A percentile compares a stretch with the other conserved stretches of the same genome.
Conservation (phyloP, 805 yeast species). For the Pichia membranifaciens region DNA sequence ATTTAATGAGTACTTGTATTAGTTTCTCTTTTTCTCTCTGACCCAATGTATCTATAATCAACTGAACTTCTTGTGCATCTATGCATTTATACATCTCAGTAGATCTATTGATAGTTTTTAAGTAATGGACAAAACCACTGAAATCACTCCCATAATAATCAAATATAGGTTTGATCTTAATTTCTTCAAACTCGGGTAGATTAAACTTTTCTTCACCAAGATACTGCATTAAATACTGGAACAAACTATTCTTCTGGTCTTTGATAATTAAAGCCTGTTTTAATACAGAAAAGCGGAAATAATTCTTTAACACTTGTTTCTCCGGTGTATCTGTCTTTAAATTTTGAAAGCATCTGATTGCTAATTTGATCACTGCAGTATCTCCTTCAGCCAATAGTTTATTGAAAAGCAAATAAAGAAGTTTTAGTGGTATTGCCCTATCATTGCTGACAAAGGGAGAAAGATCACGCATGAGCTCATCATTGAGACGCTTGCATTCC, state of each 20-base stretch:
- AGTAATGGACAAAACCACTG: not conserved
- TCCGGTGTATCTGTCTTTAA: not conserved
- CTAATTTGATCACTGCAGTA: not conserved
- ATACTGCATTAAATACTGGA: not conserved
- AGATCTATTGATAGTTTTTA: not conserved
- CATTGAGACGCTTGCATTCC: not conserved
- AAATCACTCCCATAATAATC: slow-evolving; percentile 2
- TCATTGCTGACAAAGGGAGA: not conserved
- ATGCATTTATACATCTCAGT: not conserved
- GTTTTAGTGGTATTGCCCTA: not conserved
- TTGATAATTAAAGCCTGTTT: not conserved
- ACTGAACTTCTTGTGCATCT: not conserved
- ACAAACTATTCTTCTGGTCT: not conserved
- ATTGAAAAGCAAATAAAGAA: not conserved
- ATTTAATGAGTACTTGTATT: not conserved
- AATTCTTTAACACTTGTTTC: not conserved
- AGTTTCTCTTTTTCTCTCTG: not conserved
- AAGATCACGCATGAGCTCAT: not conserved
- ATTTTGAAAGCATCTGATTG: not conserved
- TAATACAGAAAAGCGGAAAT: slow-evolving; percentile 2
- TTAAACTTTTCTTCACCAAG: not conserved
- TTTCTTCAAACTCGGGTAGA: not conserved
- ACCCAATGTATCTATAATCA: not conserved
- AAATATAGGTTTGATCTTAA: not conserved
- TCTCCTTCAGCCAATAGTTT: not conserved